Evolutionary conservation across 2,329 filamentous ascomycete genomes (phyloP).

Genomic region (Mycosphaerella sp.): DNA sequence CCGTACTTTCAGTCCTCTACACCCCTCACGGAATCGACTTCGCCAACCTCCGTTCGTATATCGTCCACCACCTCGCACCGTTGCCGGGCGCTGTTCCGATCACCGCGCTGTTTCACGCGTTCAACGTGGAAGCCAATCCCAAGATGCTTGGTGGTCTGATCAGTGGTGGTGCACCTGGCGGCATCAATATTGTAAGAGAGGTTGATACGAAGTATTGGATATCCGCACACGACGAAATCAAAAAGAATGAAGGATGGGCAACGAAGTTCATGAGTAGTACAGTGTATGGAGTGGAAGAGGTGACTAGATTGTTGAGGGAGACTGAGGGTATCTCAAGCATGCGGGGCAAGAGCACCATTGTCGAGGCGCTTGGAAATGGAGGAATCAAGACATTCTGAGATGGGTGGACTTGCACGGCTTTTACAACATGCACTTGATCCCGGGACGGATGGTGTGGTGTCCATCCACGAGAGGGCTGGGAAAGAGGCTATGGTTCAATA

Average conservation of each 20-base stretch:
- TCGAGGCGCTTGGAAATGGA: slow-evolving; percentile 9
- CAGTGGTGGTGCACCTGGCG: slow-evolving; percentile 51
- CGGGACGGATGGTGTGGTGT: no score
- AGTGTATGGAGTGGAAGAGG: slow-evolving; percentile 43
- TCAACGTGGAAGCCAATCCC: slow-evolving; percentile 53
- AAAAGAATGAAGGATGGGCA: slow-evolving; percentile 49
- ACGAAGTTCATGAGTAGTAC: slow-evolving; percentile 47
- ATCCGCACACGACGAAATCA: slow-evolving; percentile 55
- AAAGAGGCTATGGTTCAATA: no score
- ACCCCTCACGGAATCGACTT: slow-evolving; percentile 58
- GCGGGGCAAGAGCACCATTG: slow-evolving; percentile 13
- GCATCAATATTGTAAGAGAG: slow-evolving; percentile 50
- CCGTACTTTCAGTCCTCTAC: slow-evolving; percentile 55
- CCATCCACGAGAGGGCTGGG: no score
- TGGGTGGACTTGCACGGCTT: neutral
- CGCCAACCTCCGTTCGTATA: slow-evolving; percentile 49
- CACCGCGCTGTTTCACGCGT: slow-evolving; percentile 58
- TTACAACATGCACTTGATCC: no score
- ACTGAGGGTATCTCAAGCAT: slow-evolving; percentile 6
- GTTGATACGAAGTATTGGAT: slow-evolving; percentile 55
- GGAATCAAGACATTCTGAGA: slow-evolving; percentile 5
- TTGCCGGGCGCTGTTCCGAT: slow-evolving; percentile 53
- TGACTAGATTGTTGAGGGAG: slow-evolving; percentile 36
- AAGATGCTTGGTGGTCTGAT: slow-evolving; percentile 58
- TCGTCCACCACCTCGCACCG: slow-evolving; percentile 50